Conservation (phyloP, 2,329 filamentous ascomycete genomes). For the Xylaria sp. region DNA sequence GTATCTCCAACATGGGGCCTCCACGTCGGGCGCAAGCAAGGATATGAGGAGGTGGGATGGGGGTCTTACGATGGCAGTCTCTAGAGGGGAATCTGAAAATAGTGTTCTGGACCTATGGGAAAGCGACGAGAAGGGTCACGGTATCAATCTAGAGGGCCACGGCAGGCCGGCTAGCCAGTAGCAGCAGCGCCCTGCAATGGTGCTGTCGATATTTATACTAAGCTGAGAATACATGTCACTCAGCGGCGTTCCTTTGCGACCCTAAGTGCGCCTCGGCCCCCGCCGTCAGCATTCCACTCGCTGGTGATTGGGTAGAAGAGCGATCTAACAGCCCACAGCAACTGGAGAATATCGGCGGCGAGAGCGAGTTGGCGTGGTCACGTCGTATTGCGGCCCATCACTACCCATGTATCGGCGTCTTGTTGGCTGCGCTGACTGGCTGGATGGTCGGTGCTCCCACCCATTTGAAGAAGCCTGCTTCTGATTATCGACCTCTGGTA, state of each 20-base stretch:
- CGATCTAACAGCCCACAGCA: constrained; percentile 20
- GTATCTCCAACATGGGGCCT: constrained; percentile 25
- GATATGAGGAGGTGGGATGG: constrained; percentile 29
- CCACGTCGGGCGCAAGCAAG: constrained; percentile 19
- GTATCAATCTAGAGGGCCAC: constrained; percentile 2
- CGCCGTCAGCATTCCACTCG: constrained; percentile 27
- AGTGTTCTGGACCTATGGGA: constrained; percentile 32
- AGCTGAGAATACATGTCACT: constrained; percentile 28
- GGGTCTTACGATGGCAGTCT: constrained; percentile 40
- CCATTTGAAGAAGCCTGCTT: constrained; percentile 29
- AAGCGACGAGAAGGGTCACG: constrained; percentile 23
- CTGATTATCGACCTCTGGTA: constrained; percentile 1
- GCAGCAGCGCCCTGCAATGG: background rate
- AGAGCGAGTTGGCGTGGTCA: constrained; percentile 24
- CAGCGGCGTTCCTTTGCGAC: constrained; percentile 25
- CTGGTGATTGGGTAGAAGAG: constrained; percentile 21
- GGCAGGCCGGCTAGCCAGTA: constrained; percentile 14
- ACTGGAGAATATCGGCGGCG: constrained; percentile 23
- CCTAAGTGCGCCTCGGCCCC: constrained; percentile 23
- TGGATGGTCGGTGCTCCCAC: constrained; percentile 9
- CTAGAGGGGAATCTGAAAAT: constrained; percentile 26
- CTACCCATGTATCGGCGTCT: constrained; percentile 15
- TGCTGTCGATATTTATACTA: constrained; percentile 20
- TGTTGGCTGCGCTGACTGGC: constrained; percentile 25
- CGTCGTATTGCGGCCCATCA: constrained; percentile 22